These are phyloP conservation scores for Tinospora cordifolia DNA, from an alignment of 164 flowering plant species.

Conservation along the genomic window DNA sequence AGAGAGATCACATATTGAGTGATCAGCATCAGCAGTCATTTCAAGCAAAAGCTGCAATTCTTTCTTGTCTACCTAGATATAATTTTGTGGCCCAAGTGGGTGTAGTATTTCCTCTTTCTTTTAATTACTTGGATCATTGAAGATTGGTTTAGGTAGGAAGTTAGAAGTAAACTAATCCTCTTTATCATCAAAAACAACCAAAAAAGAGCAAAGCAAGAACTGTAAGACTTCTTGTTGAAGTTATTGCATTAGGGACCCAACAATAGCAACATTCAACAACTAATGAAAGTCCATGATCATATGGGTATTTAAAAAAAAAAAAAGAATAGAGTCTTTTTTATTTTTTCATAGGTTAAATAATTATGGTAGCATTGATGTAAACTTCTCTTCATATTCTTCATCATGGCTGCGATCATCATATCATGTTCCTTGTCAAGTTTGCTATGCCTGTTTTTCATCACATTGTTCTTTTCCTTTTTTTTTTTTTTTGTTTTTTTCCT, in stretches of 20 bases:
- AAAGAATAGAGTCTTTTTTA: not conserved
- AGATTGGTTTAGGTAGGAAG: not conserved
- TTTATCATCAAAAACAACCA: not conserved
- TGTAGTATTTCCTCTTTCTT: not conserved
- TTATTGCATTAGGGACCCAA: not conserved
- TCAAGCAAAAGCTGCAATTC: not conserved
- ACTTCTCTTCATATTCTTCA: not conserved
- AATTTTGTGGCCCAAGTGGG: not conserved
- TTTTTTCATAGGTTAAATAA: not conserved
- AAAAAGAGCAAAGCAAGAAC: not conserved
- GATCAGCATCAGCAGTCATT: not conserved
- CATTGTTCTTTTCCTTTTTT: too few relatives aligned
- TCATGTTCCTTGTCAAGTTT: not conserved
- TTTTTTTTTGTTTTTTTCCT: too few relatives aligned
- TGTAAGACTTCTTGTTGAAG: not conserved
- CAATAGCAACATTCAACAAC: not conserved
- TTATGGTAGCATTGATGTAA: constrained; percentile 1
- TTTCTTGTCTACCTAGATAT: not conserved
- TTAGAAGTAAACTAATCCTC: not conserved
- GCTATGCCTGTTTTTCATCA: not conserved
- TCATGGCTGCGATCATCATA: not conserved
- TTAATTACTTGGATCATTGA: not conserved
- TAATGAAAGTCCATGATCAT: not conserved
- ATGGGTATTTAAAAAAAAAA: too few relatives aligned
- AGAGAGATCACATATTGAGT: too few relatives aligned